A percentile compares a stretch with the other conserved stretches of the same genome.
These are phyloP conservation scores for Trichoderma cornu-damae DNA, from an alignment of 2,329 filamentous ascomycete species.

Conservation along the genomic window DNA sequence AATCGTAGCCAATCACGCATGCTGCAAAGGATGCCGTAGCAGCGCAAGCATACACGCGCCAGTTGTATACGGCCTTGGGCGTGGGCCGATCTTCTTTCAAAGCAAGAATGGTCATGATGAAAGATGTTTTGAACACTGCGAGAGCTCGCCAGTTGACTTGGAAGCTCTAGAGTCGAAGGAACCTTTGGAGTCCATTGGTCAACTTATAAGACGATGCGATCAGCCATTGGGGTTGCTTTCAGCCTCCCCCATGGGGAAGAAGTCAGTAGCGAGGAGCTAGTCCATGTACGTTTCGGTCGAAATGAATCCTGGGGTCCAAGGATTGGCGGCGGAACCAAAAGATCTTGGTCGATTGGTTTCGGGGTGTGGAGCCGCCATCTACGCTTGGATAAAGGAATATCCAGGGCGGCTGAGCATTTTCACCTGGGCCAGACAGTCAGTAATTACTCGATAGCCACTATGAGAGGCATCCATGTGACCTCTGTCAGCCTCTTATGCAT, in stretches of 20 bases:
- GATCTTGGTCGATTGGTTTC: neutral
- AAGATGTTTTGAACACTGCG: neutral
- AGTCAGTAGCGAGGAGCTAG: neutral
- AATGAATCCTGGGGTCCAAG: slow-evolving; percentile 11
- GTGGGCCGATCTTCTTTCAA: slow-evolving; percentile 15
- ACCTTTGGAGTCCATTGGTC: neutral
- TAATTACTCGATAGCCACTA: neutral
- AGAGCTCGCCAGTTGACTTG: neutral
- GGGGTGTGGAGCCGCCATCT: slow-evolving; percentile 8
- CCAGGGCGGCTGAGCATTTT: neutral
- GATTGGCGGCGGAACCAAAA: neutral
- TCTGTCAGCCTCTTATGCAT: slow-evolving; percentile 8
- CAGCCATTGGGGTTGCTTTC: neutral
- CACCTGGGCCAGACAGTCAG: neutral
- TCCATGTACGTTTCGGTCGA: neutral
- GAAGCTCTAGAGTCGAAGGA: neutral
- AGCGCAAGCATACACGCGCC: slow-evolving; percentile 11
- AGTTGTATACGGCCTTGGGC: slow-evolving; percentile 12
- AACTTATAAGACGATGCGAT: slow-evolving; percentile 1
- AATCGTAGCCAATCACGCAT: slow-evolving; percentile 14
- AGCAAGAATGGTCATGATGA: slow-evolving; percentile 2
- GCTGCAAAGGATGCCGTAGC: slow-evolving; percentile 13
- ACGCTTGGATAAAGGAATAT: slow-evolving; percentile 10
- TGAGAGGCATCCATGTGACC: slow-evolving; percentile 1
- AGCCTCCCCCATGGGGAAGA: slow-evolving; percentile 13